Conservation (phyloP, 805 yeast species). For the Candida easanensis region DNA sequence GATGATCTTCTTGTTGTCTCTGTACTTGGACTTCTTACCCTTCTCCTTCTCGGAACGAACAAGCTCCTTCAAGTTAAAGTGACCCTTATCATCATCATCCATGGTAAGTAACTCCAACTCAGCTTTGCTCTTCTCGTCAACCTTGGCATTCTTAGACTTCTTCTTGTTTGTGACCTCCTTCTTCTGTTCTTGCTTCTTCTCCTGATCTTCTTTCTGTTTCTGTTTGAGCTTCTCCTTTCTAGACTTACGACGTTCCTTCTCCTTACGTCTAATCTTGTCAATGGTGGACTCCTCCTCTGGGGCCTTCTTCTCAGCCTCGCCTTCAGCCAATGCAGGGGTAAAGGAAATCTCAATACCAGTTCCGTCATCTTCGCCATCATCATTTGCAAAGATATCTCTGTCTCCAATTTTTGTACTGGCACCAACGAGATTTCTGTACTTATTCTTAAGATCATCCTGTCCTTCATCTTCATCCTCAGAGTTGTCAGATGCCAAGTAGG, state of each 20-base stretch:
- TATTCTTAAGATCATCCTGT: slow-evolving; percentile 43
- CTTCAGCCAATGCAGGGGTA: slow-evolving; percentile 64
- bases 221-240: slow-evolving; percentile 77
- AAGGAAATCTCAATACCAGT: slow-evolving; percentile 86
- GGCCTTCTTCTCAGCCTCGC: slow-evolving; percentile 29
- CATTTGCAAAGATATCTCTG: slow-evolving; percentile 32
- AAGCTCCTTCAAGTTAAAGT: slow-evolving; percentile 78
- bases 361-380: slow-evolving; percentile 46
- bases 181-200: slow-evolving; percentile 46
- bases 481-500: slow-evolving; percentile 81
- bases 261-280: slow-evolving; percentile 78
- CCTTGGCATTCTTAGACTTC: slow-evolving; percentile 27
- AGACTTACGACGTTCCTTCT: slow-evolving; percentile 85
- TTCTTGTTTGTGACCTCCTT: slow-evolving; percentile 29
- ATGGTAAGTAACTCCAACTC: slow-evolving; percentile 73
- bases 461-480: slow-evolving; percentile 41
- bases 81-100: slow-evolving; percentile 41
- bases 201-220: slow-evolving; percentile 48
- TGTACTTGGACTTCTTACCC: slow-evolving; percentile 44
- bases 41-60: slow-evolving; percentile 69
- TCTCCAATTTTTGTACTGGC: slow-evolving; percentile 34
- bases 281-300: slow-evolving; percentile 66
- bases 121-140: slow-evolving; percentile 49
- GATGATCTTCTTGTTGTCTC: slow-evolving; percentile 45
- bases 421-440: slow-evolving; percentile 59